Conservation (phyloP, 345 rosid species). For the Brassica rapa region DNA sequence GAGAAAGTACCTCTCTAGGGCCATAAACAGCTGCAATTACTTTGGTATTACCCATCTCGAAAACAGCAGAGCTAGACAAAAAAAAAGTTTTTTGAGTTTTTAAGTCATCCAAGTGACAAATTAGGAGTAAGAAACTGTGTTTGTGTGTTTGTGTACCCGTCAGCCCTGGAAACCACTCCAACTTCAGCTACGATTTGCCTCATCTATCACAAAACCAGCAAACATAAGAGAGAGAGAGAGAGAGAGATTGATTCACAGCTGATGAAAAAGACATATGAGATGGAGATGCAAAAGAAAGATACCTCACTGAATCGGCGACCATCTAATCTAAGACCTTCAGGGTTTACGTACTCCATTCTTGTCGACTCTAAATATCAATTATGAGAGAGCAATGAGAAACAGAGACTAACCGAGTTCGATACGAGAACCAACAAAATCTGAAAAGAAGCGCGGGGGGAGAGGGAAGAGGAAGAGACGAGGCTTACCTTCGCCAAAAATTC, state of each 20-base stretch:
- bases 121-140: too few species aligned
- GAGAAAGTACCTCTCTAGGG: constrained; percentile 72
- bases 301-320: constrained; percentile 92
- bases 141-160: constrained; percentile 53
- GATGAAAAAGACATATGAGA: neutral
- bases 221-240: neutral
- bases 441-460: neutral
- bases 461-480: neutral
- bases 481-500: neutral
- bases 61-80: constrained; percentile 67
- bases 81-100: neutral
- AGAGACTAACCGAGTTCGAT: neutral
- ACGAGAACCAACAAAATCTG: neutral
- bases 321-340: constrained; percentile 80
- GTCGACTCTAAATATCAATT: neutral
- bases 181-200: constrained; percentile 89
- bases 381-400: neutral
- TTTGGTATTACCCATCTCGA: constrained; percentile 96
- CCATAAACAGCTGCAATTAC: constrained; percentile 96
- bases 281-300: neutral
- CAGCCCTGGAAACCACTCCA: constrained; percentile 74
- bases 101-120: neutral
- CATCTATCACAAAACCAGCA: constrained; percentile 51
- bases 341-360: constrained; percentile 81
- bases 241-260: neutral